phyloP scores from a whole-genome alignment of 768 basidiomycete genomes.

The Scleroderma bovista region DNA sequence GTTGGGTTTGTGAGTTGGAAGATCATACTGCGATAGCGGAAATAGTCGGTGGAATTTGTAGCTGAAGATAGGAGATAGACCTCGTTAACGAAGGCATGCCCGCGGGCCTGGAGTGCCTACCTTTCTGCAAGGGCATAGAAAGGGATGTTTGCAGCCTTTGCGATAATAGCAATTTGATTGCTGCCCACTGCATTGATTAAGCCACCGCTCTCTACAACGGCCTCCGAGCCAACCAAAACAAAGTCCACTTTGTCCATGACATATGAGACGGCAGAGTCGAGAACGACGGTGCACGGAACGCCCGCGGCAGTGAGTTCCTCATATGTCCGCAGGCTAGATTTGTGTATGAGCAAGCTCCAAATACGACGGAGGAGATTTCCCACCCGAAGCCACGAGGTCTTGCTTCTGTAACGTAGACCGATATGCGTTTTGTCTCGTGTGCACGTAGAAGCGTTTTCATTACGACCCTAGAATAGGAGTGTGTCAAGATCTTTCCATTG shows the following conservation, averaged over 20 bases:
- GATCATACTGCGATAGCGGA: slow-evolving; percentile 86
- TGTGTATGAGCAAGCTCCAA: slow-evolving; percentile 6
- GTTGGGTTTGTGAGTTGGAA: slow-evolving; percentile 73
- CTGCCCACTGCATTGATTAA: slow-evolving; percentile 91
- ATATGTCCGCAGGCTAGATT: slow-evolving; percentile 79
- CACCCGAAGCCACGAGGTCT: slow-evolving; percentile 86
- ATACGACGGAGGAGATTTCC: slow-evolving; percentile 23
- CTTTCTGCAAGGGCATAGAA: slow-evolving; percentile 95
- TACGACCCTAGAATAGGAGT: slow-evolving; percentile 95
- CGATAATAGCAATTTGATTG: slow-evolving; percentile 95
- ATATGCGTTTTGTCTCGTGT: slow-evolving; percentile 87
- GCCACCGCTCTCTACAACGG: slow-evolving; percentile 95
- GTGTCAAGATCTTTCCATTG: slow-evolving; percentile 77
- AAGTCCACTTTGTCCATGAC: slow-evolving; percentile 96
- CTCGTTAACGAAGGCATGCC: slow-evolving; percentile 15
- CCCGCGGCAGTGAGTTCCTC: slow-evolving; percentile 82
- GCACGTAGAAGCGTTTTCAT: slow-evolving; percentile 88
- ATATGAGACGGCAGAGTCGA: slow-evolving; percentile 96
- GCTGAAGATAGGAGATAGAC: slow-evolving; percentile 37
- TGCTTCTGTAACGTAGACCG: slow-evolving; percentile 97
- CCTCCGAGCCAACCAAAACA: slow-evolving; percentile 95
- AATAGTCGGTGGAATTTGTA: slow-evolving; percentile 98
- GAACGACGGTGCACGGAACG: slow-evolving; percentile 89
- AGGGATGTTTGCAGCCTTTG: slow-evolving; percentile 90
- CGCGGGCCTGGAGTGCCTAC: slow-evolving; percentile 34